These are phyloP conservation scores for Colletotrichum melonis DNA, from an alignment of 2,329 filamentous ascomycete genomes.

Conservation along the genomic window DNA sequence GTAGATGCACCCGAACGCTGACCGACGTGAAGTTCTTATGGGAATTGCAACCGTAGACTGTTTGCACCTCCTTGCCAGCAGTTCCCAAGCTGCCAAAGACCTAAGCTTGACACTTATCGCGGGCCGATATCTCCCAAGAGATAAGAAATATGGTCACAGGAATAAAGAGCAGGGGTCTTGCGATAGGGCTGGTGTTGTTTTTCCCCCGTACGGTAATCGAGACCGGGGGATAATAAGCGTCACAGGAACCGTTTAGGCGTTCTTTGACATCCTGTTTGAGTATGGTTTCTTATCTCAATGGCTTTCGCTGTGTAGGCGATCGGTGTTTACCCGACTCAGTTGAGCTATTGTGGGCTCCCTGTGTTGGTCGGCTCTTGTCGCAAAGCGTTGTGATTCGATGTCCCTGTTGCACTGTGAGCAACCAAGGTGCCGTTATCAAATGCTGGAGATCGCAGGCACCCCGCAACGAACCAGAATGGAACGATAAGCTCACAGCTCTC, in stretches of 20 bases:
- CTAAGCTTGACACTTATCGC: background rate
- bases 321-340: background rate
- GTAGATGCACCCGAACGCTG: background rate
- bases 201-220: background rate
- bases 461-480: slow-evolving; percentile 7
- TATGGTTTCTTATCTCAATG: slow-evolving; percentile 12
- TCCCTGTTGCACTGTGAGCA: slow-evolving; percentile 13
- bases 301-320: background rate
- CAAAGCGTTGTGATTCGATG: slow-evolving; percentile 11
- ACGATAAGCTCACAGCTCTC: slow-evolving; percentile 30
- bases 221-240: background rate
- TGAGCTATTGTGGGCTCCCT: background rate
- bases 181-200: background rate
- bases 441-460: background rate
- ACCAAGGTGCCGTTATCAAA: slow-evolving; percentile 10
- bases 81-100: background rate
- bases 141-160: slow-evolving; percentile 24
- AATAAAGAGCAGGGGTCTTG: background rate
- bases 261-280: background rate
- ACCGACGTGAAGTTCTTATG: background rate
- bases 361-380: background rate
- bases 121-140: slow-evolving; percentile 15
- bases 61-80: background rate
- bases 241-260: background rate
- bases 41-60: background rate